Evolutionary conservation across 345 rosid species (phyloP).

Genomic region (rapeseed (Brassica napus)): DNA sequence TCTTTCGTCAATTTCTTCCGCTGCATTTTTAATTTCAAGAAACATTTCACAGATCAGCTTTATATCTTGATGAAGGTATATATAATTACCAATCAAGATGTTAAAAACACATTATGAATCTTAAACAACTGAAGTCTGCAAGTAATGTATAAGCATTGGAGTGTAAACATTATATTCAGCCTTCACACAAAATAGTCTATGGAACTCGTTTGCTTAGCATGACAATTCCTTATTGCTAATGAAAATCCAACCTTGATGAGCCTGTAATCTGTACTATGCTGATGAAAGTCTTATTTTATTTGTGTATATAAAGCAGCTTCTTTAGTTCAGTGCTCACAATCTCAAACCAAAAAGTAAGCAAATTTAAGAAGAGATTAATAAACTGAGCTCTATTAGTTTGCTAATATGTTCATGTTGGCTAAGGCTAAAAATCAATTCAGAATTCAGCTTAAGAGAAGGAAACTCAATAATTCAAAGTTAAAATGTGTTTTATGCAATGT

Average conservation of each 20-base stretch:
- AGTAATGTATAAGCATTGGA: not conserved
- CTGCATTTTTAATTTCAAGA: slow-evolving; percentile 23
- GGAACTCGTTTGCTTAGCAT: not conserved
- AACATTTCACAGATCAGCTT: not conserved
- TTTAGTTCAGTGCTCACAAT: not conserved
- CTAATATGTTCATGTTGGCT: not conserved
- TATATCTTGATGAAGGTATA: not conserved
- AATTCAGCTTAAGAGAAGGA: not conserved
- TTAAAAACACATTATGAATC: not conserved
- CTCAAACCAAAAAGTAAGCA: not conserved
- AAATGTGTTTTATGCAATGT: not conserved
- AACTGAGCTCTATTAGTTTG: not conserved
- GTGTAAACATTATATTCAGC: not conserved
- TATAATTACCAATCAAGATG: not conserved
- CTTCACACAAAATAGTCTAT: not conserved
- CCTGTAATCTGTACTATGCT: not conserved
- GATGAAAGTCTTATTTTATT: not conserved
- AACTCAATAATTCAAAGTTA: not conserved
- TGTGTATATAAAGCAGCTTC: not conserved
- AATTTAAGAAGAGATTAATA: not conserved
- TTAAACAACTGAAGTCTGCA: not conserved
- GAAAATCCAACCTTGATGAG: not conserved
- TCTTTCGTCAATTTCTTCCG: slow-evolving; percentile 18
- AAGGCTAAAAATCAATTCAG: not conserved
- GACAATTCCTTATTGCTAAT: not conserved